Conservation (phyloP, 2,329 filamentous ascomycete genomes). For the Grosmannia penicillata region DNA sequence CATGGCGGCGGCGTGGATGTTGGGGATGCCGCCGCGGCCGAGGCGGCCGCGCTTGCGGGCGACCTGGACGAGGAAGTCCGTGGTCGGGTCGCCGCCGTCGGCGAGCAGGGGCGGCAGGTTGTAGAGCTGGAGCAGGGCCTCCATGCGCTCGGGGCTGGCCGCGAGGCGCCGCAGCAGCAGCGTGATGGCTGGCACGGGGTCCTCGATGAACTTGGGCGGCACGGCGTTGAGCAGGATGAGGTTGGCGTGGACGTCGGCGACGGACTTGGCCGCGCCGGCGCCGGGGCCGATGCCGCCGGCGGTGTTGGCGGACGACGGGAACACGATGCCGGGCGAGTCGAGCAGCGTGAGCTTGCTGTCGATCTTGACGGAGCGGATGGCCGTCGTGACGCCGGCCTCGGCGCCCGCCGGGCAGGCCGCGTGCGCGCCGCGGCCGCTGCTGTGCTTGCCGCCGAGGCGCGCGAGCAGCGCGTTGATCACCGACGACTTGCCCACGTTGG, state of each 20-base stretch:
- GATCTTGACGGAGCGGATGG: conserved; percentile 78
- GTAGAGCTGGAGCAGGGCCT: conserved; percentile 73
- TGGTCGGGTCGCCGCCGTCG: conserved; percentile 59
- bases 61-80: conserved; percentile 87
- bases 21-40: conserved; percentile 80
- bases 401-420: conserved; percentile 75
- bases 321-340: conserved; percentile 89
- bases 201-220: conserved; percentile 85
- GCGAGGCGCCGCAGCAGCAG: conserved; percentile 74
- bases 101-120: conserved; percentile 65
- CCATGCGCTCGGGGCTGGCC: conserved; percentile 54
- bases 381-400: conserved; percentile 84
- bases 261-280: conserved; percentile 36
- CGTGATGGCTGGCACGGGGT: conserved; percentile 75
- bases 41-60: conserved; percentile 83
- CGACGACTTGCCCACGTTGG: conserved; percentile 91
- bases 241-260: conserved; percentile 63
- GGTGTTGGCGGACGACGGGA: conserved; percentile 48
- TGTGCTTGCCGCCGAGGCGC: conserved; percentile 52
- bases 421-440: conserved; percentile 34
- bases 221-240: conserved; percentile 82
- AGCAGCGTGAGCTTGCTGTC: conserved; percentile 89
- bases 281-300: conserved; percentile 18
- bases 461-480: conserved; percentile 87
- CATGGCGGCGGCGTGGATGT: conserved; percentile 75